Base-by-base conservation (phyloP, 2,329 filamentous ascomycete species). In the Fusarium chaquense region DNA sequence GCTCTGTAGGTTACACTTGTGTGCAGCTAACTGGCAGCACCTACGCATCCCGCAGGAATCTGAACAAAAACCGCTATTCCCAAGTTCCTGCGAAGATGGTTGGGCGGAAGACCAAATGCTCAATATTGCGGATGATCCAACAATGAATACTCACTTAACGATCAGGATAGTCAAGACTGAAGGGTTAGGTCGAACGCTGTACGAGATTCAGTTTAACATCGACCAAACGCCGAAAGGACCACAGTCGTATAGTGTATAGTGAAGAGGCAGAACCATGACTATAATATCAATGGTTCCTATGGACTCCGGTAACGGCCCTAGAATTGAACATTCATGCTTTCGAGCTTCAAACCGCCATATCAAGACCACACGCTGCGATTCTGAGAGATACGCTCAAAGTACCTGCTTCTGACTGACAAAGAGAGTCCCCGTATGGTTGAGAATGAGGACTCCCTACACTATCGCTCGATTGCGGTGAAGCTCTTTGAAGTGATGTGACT, bases 141-240 rank as follows among this genome's bases (percentile, higher is more conserved):
- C 8, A 9, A 47, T 56, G 18, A 32, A 45, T 12, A 60, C 58
- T 4, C 53, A 44, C 8, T 12, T 74, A 11, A 24, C 52, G 2
- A 51, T 53, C 2, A 67, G 41, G 3, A 51, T 71, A 20, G 20
- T 22, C 9, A 59, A 52, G 38, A 54, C 30, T 12, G 46, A 74
- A 28, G 66, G 62, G 15, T 20, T 74, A 1, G 69, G 64, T 3
- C 62, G 70, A 24, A 67, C 62, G 16, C 11, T 72, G 20, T 75
- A 67, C 45, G 69, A 74, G 38, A 41, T 74, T 12, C 55, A 53
- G 7, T 44, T 70, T 24, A 51, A 30, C 12, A 41, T 73, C 16
- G 28, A 61, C 6, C 49, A 38, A 12, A 26, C 11, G 10, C 9
- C 36, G 7, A 54, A 13, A 44, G 16, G 10, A 43, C 18, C 18